These are phyloP conservation scores for Sisymbrium irio DNA, from an alignment of 345 rosid genomes.

Conservation along the genomic window DNA sequence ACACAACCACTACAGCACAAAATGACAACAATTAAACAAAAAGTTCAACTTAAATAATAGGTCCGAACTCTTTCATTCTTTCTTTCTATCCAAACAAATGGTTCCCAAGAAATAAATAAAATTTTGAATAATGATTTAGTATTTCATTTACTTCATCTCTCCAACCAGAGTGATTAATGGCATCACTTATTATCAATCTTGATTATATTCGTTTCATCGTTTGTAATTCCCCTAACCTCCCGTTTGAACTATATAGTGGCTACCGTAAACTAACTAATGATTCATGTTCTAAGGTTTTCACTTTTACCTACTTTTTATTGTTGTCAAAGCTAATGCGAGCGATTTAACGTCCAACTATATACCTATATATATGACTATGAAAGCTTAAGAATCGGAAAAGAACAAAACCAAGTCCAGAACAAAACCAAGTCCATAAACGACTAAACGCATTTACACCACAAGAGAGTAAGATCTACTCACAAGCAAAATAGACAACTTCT, in stretches of 20 bases:
- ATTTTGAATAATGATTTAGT: background rate
- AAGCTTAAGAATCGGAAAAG: background rate
- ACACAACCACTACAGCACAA: conserved; percentile 35
- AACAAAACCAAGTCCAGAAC: background rate
- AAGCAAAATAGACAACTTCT: background rate
- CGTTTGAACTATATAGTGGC: background rate
- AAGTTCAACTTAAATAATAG: background rate
- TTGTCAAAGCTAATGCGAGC: background rate
- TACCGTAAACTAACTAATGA: background rate
- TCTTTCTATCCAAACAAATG: background rate
- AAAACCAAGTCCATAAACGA: background rate
- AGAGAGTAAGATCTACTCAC: background rate
- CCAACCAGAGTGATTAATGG: background rate
- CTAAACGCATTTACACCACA: background rate
- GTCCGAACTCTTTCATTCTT: background rate
- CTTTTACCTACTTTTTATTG: background rate
- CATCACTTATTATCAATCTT: background rate
- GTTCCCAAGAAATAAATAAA: background rate
- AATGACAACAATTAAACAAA: conserved; percentile 11
- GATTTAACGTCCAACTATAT: too few species aligned
- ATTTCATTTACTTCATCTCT: background rate
- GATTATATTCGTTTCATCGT: background rate
- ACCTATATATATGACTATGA: too few species aligned
- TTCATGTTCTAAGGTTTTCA: background rate
- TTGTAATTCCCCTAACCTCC: background rate